Evolutionary conservation across 202 grass and related monocot species (phyloP), one percentile per base, ranked within the genome.

Genomic region (Schoenoplectus tabernaemontani): DNA sequence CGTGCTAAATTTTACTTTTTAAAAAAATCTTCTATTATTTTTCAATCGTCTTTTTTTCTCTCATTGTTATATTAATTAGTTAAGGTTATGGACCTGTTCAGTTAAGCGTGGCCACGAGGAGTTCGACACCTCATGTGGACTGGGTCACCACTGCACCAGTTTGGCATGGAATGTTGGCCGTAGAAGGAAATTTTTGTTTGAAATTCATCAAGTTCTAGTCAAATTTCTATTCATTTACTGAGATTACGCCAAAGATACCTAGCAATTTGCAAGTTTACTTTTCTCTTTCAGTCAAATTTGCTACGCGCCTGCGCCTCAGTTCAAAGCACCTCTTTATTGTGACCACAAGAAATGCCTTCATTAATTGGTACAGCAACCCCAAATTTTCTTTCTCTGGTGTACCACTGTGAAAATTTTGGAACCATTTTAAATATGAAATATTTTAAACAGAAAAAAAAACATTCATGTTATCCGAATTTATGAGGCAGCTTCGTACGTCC

Each of bases 191-290:
- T 54, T 34, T 15, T 74, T 74, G 28, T 54, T 74, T 54, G 44
- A 73, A 51, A 51, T 17, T n/a, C 48, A 50, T 34, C 10, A 34
- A 74, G 17, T 74, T 53, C 44, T 10, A 53, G 69, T 73, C 69
- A 73, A 73, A 73, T 51, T 73, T 74, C 24, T 30, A 6, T 51
- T 24, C n/a, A 53, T 9, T 74, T 74, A 74, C 16, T 53, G 69
- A 13, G 33, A 41, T 73, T 47, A 10, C 13, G 7, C 41, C 66
- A 47, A 15, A 6, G 20, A 71, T 68, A 38, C 4, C 22, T 26
- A 26, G 67, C 67, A 50, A 48, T 16, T n/a, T 39, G 17, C 63
- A 38, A 22, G 36, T 39, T 32, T 50, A 32, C 44, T 73, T 33
- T 50, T 51, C 15, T 73, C 43, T n/a, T 33, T 30, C 43, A 73